phyloP scores from a whole-genome alignment of 805 yeast species.

The Wickerhamomyces ciferrii region DNA sequence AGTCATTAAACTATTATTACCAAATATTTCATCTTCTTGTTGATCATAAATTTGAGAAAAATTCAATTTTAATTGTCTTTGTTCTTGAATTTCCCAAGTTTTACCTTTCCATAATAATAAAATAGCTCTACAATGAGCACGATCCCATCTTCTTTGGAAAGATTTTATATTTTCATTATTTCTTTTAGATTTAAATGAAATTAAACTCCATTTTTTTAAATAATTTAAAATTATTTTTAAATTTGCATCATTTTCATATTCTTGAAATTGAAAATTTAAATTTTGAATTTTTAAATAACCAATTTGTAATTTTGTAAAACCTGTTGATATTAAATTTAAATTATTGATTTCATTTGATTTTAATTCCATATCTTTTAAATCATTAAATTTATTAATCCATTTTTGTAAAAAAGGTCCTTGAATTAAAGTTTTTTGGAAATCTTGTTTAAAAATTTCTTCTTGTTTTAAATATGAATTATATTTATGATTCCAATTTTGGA shows the following conservation, averaged over 20 bases:
- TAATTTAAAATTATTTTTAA: conserved; percentile 17
- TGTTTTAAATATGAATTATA: conserved; percentile 1
- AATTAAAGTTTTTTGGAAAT: not conserved
- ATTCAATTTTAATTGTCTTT: not conserved
- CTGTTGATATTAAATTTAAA: conserved; percentile 17
- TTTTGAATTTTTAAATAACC: conserved; percentile 10
- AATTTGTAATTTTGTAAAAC: conserved; percentile 20
- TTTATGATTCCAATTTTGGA: conserved; percentile 9
- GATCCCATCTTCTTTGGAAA: conserved; percentile 32
- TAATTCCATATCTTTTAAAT: conserved; percentile 7
- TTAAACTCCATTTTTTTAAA: conserved; percentile 29
- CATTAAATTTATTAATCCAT: conserved; percentile 12
- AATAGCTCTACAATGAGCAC: conserved; percentile 32
- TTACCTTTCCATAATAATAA: conserved; percentile 29
- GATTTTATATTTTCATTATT: conserved; percentile 27
- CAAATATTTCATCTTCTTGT: too few relatives aligned
- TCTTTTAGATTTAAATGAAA: conserved; percentile 25
- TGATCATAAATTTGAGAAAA: not conserved
- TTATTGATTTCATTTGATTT: conserved; percentile 21
- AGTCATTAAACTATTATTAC: conserved; percentile 3
- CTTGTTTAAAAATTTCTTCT: conserved; percentile 6
- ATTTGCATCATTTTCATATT: conserved; percentile 18
- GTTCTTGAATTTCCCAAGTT: conserved; percentile 3
- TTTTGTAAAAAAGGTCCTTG: conserved; percentile 4
- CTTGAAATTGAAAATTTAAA: conserved; percentile 12